Percentiles rank a stretch among this genome's conserved stretches.
These are phyloP conservation scores for Cercospora brassicicola DNA, from an alignment of 2,329 filamentous ascomycete species.

Conservation along the genomic window DNA sequence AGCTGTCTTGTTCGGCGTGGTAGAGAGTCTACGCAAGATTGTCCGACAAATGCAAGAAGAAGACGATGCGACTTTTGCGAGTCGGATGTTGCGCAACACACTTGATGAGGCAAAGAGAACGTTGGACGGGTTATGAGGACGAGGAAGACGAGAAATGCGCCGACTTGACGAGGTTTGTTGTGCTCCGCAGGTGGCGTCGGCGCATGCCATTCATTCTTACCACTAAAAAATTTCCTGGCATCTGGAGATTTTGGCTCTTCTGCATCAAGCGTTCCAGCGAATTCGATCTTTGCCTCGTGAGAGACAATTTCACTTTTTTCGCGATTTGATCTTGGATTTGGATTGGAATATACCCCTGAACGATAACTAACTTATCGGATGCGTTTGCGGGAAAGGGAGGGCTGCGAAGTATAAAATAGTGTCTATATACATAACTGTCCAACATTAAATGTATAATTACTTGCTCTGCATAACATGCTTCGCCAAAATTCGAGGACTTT, in stretches of 20 bases:
- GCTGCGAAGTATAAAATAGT: not conserved
- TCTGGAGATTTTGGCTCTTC: not conserved
- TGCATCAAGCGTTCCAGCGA: not conserved
- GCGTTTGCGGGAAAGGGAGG: not conserved
- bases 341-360: not conserved
- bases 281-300: not conserved
- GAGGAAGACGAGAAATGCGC: not conserved
- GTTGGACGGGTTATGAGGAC: conserved; percentile 59
- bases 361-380: not conserved
- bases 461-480: not conserved
- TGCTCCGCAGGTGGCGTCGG: not conserved
- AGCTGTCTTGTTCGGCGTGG: conserved; percentile 51
- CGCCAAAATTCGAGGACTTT: not conserved
- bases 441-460: not conserved
- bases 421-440: not conserved
- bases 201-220: not conserved
- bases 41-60: conserved; percentile 52
- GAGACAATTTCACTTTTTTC: not conserved
- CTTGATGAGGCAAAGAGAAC: conserved; percentile 73
- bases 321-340: not conserved
- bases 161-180: not conserved
- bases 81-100: conserved; percentile 65
- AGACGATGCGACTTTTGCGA: conserved; percentile 55
- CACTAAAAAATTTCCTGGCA: not conserved
- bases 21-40: conserved; percentile 57